A percentile compares a stretch with the other conserved stretches of the same genome.
Conservation (phyloP, 106 monocot species). For the Allium sativum region DNA sequence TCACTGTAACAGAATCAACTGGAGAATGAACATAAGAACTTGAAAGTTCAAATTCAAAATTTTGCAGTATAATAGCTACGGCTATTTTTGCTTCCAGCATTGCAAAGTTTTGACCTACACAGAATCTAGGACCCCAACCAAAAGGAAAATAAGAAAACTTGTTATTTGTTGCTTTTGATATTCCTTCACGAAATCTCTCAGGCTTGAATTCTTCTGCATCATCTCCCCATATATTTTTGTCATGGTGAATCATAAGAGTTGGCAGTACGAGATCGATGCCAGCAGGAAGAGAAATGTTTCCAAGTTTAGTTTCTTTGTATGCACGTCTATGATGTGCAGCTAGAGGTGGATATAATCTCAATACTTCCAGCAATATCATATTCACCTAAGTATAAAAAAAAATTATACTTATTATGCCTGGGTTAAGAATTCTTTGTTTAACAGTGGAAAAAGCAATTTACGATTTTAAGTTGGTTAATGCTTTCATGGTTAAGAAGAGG, state of each 20-base stretch:
- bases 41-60: slow-evolving; percentile 42
- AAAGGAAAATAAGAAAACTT: slow-evolving; percentile 36
- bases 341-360: no score
- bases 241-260: slow-evolving; percentile 7
- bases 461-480: slow-evolving; percentile 15
- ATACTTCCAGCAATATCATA: no score
- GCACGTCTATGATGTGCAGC: no score
- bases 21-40: slow-evolving; percentile 50
- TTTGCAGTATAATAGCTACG: slow-evolving; percentile 31
- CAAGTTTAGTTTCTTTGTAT: background rate
- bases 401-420: no score
- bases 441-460: background rate
- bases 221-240: slow-evolving; percentile 11
- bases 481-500: slow-evolving; percentile 4
- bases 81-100: slow-evolving; percentile 41
- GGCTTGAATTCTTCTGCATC: slow-evolving; percentile 28
- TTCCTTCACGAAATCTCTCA: slow-evolving; percentile 21
- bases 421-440: no score
- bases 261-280: background rate
- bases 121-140: slow-evolving; percentile 43
- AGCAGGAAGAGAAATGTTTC: background rate
- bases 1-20: slow-evolving; percentile 19
- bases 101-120: slow-evolving; percentile 52
- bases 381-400: no score
- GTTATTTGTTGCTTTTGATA: slow-evolving; percentile 33